Evolutionary conservation across 768 basidiomycete genomes (phyloP).

Genomic region (Leccinum barrowsii): DNA sequence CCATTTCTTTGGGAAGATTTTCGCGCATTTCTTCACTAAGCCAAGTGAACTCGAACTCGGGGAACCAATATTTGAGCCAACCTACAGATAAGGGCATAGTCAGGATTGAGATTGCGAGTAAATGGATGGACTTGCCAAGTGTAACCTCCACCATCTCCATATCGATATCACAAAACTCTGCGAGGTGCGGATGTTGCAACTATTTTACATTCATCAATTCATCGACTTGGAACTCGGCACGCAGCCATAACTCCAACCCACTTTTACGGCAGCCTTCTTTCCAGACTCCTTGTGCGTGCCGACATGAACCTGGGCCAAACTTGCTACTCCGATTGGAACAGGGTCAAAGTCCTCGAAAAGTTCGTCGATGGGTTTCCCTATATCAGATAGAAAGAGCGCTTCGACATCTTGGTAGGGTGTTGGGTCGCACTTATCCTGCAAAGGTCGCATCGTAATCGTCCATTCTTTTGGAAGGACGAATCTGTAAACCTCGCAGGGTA

Average conservation of each 20-base stretch:
- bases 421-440: constrained; percentile 93
- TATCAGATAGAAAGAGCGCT: constrained; percentile 72
- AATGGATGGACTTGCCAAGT: constrained; percentile 42
- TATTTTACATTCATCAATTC: constrained; percentile 24
- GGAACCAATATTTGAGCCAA: constrained; percentile 91
- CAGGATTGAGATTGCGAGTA: background rate
- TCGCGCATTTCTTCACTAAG: constrained; percentile 91
- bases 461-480: constrained; percentile 61
- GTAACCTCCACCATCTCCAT: constrained; percentile 80
- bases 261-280: constrained; percentile 82
- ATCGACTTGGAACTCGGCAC: background rate
- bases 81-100: constrained; percentile 34
- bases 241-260: constrained; percentile 26
- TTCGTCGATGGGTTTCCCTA: constrained; percentile 66
- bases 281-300: constrained; percentile 71
- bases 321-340: constrained; percentile 90
- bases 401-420: constrained; percentile 79
- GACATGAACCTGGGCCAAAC: constrained; percentile 92
- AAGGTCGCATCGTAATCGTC: constrained; percentile 52
- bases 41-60: constrained; percentile 95
- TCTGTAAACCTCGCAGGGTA: constrained; percentile 26
- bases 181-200: constrained; percentile 90
- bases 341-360: constrained; percentile 86
- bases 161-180: constrained; percentile 90
- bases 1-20: constrained; percentile 90